Base-by-base conservation (phyloP, 1,284 basidiomycete species). In the Cutaneotrichosporon cutaneum region DNA sequence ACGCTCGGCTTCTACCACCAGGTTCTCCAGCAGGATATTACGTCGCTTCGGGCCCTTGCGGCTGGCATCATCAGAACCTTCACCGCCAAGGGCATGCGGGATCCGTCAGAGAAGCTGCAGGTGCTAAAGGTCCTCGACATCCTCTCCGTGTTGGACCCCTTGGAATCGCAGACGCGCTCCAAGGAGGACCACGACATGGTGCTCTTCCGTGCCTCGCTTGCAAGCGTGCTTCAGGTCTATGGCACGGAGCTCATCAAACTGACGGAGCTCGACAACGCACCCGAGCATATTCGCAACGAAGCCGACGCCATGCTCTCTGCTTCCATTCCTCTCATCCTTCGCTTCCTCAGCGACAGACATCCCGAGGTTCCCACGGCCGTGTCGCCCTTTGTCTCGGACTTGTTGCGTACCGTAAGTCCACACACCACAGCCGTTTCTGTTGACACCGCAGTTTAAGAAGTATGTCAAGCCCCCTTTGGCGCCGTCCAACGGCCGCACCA, bases 61-160 rank as follows among this genome's bases (percentile, higher is more conserved):
- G 89, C 89, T 18, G 86, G 85, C 33, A 87, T 94, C 0, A 80
- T 99, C 57, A 84, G 87, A 22, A 88, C 90, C 35, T 90, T 99
- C 59, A 83, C 96, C 26, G 83, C 86, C 39, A 99, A 99, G 79
- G 96, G 97, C 18, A 85, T 99, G 66, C 95, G 98, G 75, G 92
- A 93, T 72, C 88, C 93, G 0, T 81, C 83, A 2, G 94, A 98
- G 78, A 96, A 98, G 80, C 80, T 99, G 9, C 88, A 93, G 70
- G 83, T 99, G 13, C 85, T 98, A 68, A 89, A 92, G 72, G 90
- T 96, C 1, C 85, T 99, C 50, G 90, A 94, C 54, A 82, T 97
- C 7, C 87, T 87, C 5, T 85, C 88, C 61, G 87, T 95, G 24
- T 81, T 97, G 6, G 87, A 87, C 56, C 88, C 88, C 1, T 80